phyloP scores from a whole-genome alignment of 768 basidiomycete genomes.

The Termitomyces sp. region DNA sequence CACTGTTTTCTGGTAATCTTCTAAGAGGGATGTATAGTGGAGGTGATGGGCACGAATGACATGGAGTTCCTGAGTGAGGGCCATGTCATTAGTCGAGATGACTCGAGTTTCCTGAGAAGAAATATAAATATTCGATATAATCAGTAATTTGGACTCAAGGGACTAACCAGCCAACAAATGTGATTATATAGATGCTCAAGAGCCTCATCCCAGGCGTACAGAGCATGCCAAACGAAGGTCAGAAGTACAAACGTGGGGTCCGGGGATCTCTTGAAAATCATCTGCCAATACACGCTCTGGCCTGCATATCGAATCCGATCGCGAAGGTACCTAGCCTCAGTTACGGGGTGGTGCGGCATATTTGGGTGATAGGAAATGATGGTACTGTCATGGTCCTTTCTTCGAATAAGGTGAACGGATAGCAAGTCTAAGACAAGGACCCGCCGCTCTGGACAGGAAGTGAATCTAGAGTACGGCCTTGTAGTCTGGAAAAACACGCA shows the following conservation, averaged over 20 bases:
- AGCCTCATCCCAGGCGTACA: constrained; percentile 23
- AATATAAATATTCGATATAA: neutral
- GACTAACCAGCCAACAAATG: constrained; percentile 18
- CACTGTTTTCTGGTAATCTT: constrained; percentile 42
- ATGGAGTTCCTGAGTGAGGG: constrained; percentile 44
- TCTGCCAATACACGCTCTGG: constrained; percentile 22
- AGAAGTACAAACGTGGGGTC: constrained; percentile 22
- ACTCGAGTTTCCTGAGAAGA: constrained; percentile 37
- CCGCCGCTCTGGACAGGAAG: constrained; percentile 16
- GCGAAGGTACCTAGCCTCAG: constrained; percentile 36
- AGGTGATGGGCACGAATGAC: constrained; percentile 48
- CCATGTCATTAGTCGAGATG: constrained; percentile 33
- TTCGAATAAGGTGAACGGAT: constrained; percentile 43
- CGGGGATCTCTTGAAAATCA: constrained; percentile 16
- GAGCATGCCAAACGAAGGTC: constrained; percentile 20
- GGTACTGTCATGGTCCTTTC: constrained; percentile 37
- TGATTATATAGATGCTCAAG: constrained; percentile 19
- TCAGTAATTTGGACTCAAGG: neutral
- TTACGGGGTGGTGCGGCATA: constrained; percentile 27
- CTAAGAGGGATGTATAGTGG: constrained; percentile 42
- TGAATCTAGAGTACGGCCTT: neutral
- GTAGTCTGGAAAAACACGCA: constrained; percentile 8
- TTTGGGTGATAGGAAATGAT: constrained; percentile 47
- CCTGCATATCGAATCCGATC: constrained; percentile 43
- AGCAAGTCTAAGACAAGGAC: constrained; percentile 41